A percentile compares a stretch with the other conserved stretches of the same genome.
phyloP scores from a whole-genome alignment of 805 yeast genomes.

The Pichia phayaonensis region DNA sequence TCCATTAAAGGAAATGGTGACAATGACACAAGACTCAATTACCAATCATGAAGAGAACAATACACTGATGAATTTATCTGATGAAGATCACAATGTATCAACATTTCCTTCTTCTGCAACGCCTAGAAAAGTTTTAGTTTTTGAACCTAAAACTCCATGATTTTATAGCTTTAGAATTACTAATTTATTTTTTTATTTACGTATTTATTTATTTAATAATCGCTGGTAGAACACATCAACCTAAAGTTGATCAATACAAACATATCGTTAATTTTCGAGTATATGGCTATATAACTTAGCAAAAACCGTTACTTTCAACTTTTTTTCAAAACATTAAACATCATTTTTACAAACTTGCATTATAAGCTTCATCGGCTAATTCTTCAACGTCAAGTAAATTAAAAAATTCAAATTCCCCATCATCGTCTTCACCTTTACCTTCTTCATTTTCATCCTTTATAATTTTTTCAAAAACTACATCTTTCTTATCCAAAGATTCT shows the following conservation, averaged over 20 bases:
- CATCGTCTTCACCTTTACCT: conserved; percentile 30
- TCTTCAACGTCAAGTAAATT: conserved; percentile 50
- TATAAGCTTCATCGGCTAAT: conserved; percentile 45
- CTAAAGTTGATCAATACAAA: too few species aligned
- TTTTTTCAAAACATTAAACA: not conserved
- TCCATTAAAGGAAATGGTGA: conserved; percentile 2
- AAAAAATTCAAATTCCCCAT: conserved; percentile 34
- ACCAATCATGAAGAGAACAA: not conserved
- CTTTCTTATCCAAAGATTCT: conserved; percentile 32
- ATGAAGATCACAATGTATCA: not conserved
- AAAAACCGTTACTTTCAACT: too few species aligned
- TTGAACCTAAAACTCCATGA: conserved; percentile 8
- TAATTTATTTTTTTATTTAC: too few species aligned
- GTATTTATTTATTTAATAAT: not conserved
- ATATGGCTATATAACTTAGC: too few species aligned
- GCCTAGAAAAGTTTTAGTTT: not conserved
- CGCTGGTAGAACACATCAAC: too few species aligned
- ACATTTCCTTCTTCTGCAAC: not conserved
- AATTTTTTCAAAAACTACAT: conserved; percentile 50
- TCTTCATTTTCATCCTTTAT: conserved; percentile 28
- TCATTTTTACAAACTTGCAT: not conserved
- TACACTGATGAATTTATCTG: not conserved
- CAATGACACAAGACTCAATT: not conserved
- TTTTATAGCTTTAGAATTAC: not conserved
- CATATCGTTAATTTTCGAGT: too few species aligned